phyloP scores from a whole-genome alignment of 2,329 filamentous ascomycete species.

The Exophiala sideris region DNA sequence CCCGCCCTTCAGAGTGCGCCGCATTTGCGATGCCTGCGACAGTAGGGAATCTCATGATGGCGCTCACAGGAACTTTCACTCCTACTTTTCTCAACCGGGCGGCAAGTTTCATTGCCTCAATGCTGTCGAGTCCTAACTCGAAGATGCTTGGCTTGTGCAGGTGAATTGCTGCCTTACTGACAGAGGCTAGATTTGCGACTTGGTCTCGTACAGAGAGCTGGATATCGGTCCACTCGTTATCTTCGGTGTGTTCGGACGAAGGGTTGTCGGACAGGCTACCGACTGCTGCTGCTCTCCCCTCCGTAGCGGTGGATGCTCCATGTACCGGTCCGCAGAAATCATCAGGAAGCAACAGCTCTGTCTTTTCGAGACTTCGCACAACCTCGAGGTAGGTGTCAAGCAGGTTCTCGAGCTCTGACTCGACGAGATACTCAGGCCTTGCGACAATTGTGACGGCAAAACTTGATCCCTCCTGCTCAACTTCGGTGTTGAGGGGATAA shows the following conservation, averaged over 20 bases:
- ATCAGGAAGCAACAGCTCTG: slow-evolving; percentile 1
- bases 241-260: not conserved
- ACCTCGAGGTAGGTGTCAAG: slow-evolving; percentile 39
- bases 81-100: slow-evolving; percentile 63
- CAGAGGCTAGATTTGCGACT: slow-evolving; percentile 60
- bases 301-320: not conserved
- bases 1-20: slow-evolving; percentile 18
- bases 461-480: slow-evolving; percentile 50
- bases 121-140: slow-evolving; percentile 84
- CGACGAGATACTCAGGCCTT: slow-evolving; percentile 45
- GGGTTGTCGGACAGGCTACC: not conserved
- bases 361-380: slow-evolving; percentile 8
- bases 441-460: slow-evolving; percentile 61
- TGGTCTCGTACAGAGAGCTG: slow-evolving; percentile 57
- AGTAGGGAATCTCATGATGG: slow-evolving; percentile 70
- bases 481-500: slow-evolving; percentile 76
- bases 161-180: slow-evolving; percentile 51
- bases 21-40: slow-evolving; percentile 58
- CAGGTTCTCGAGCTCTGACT: slow-evolving; percentile 37
- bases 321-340: slow-evolving; percentile 5
- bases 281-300: no score
- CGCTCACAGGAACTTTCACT: slow-evolving; percentile 65
- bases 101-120: slow-evolving; percentile 82
- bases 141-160: slow-evolving; percentile 63
- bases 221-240: slow-evolving; percentile 58